These are phyloP conservation scores for Pseudomassariella vexata DNA, from an alignment of 2,329 filamentous ascomycete species.

Conservation along the genomic window DNA sequence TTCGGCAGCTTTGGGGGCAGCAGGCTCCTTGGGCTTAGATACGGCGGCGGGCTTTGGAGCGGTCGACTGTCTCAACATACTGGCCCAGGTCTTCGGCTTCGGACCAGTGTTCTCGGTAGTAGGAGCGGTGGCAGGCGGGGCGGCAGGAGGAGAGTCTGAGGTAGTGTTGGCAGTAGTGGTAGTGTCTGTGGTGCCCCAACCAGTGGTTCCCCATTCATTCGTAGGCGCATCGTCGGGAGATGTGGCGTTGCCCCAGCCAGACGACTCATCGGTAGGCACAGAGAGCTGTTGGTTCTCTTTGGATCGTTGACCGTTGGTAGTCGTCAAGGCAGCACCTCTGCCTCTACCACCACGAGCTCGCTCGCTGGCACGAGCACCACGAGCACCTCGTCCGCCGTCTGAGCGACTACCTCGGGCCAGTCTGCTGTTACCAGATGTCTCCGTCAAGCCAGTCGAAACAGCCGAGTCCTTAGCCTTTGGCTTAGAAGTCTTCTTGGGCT, in stretches of 20 bases:
- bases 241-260: conserved; percentile 50
- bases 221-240: conserved; percentile 32
- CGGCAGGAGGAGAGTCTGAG: conserved; percentile 31
- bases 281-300: conserved; percentile 53
- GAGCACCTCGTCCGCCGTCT: conserved; percentile 27
- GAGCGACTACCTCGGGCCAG: conserved; percentile 56
- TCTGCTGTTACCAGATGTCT: conserved; percentile 39
- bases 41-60: conserved; percentile 44
- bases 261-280: conserved; percentile 65
- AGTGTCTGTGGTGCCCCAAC: conserved; percentile 22
- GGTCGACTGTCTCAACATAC: conserved; percentile 61
- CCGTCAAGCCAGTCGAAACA: conserved; percentile 45
- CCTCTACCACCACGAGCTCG: conserved; percentile 58
- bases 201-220: conserved; percentile 38
- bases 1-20: conserved; percentile 39
- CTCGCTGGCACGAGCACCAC: conserved; percentile 42
- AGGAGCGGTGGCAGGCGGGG: conserved; percentile 28
- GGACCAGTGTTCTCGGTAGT: conserved; percentile 25
- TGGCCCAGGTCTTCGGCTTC: conserved; percentile 64
- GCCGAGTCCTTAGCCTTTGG: conserved; percentile 64
- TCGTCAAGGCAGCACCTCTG: conserved; percentile 55
- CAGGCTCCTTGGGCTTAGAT: conserved; percentile 47
- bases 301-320: conserved; percentile 56
- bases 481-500: conserved; percentile 69
- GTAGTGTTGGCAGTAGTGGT: conserved; percentile 26